Percentiles rank a stretch among this genome's conserved stretches.
Evolutionary conservation across 2,329 filamentous ascomycete genomes (phyloP).

Genomic region (Dendrostoma leiphaemia): DNA sequence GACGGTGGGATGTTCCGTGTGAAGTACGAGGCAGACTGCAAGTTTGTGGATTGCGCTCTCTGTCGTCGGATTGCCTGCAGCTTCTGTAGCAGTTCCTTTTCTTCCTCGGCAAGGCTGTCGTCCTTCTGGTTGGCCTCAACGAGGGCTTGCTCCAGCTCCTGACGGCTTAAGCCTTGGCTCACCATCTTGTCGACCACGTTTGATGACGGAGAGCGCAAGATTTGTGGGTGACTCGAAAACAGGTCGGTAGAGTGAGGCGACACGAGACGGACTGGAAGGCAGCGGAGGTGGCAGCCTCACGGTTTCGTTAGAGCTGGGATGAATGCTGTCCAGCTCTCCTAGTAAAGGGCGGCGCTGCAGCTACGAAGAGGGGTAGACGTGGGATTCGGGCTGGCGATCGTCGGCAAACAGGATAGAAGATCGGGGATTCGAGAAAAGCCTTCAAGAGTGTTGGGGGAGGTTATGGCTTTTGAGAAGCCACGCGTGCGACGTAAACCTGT

Average conservation of each 20-base stretch:
- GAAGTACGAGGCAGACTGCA: neutral
- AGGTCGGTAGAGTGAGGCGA: neutral
- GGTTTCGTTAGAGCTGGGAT: slow-evolving; percentile 11
- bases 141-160: neutral
- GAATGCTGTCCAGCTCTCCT: slow-evolving; percentile 2
- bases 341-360: slow-evolving; percentile 5
- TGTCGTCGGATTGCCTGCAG: neutral
- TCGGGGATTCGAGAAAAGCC: slow-evolving; percentile 8
- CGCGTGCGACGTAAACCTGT: slow-evolving; percentile 2
- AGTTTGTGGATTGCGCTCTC: neutral
- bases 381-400: slow-evolving; percentile 3
- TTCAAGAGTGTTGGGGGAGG: slow-evolving; percentile 4
- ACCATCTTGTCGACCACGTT: slow-evolving; percentile 1
- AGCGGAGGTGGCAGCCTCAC: slow-evolving; percentile 7
- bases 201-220: neutral
- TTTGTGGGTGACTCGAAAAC: neutral
- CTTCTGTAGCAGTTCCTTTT: neutral
- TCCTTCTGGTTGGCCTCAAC: neutral
- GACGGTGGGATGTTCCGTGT: neutral
- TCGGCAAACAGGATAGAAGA: slow-evolving; percentile 5
- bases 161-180: slow-evolving; percentile 3
- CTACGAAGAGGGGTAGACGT: neutral
- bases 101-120: neutral
- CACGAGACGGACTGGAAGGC: neutral
- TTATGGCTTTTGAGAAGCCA: slow-evolving; percentile 12